A percentile compares a stretch with the other conserved stretches of the same genome.
phyloP scores from a whole-genome alignment of 768 basidiomycete genomes.

The Collybia mongolica region DNA sequence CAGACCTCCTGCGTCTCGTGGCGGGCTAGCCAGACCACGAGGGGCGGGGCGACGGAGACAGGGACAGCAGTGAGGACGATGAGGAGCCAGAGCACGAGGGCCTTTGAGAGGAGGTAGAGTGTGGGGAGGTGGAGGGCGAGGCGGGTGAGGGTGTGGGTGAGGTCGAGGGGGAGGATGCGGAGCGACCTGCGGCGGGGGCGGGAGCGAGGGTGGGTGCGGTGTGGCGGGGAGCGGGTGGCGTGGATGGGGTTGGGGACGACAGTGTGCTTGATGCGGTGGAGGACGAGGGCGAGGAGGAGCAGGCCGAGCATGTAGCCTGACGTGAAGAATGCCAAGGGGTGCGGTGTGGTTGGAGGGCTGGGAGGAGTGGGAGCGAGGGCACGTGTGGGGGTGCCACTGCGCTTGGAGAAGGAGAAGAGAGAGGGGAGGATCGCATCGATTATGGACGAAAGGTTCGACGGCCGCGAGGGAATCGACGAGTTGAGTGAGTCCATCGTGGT shows the following conservation, averaged over 20 bases:
- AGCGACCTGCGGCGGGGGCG: not conserved
- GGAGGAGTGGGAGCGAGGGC: no score
- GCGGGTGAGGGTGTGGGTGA: slow-evolving; percentile 59
- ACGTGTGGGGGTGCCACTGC: no score
- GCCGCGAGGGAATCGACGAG: no score
- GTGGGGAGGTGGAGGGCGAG: slow-evolving; percentile 61
- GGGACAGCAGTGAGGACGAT: slow-evolving; percentile 58
- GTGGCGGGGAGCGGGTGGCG: slow-evolving; percentile 10
- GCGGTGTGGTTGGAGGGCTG: slow-evolving; percentile 36
- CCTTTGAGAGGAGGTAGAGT: slow-evolving; percentile 56
- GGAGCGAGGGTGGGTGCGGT: slow-evolving; percentile 33
- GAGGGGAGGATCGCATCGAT: no score
- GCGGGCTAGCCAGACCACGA: slow-evolving; percentile 44
- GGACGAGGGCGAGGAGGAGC: slow-evolving; percentile 63
- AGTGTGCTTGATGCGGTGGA: slow-evolving; percentile 78
- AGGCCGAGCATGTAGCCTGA: slow-evolving; percentile 72
- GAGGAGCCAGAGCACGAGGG: slow-evolving; percentile 55
- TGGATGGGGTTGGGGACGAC: slow-evolving; percentile 50
- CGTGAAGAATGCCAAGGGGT: slow-evolving; percentile 71
- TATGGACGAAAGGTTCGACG: no score
- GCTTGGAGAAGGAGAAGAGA: no score
- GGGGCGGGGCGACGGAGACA: slow-evolving; percentile 23
- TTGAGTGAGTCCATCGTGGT: no score
- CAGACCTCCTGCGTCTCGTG: slow-evolving; percentile 64
- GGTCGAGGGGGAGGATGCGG: slow-evolving; percentile 35